Base-by-base conservation (phyloP, 495 filamentous ascomycete genomes). In the Penicillium desertorum region DNA sequence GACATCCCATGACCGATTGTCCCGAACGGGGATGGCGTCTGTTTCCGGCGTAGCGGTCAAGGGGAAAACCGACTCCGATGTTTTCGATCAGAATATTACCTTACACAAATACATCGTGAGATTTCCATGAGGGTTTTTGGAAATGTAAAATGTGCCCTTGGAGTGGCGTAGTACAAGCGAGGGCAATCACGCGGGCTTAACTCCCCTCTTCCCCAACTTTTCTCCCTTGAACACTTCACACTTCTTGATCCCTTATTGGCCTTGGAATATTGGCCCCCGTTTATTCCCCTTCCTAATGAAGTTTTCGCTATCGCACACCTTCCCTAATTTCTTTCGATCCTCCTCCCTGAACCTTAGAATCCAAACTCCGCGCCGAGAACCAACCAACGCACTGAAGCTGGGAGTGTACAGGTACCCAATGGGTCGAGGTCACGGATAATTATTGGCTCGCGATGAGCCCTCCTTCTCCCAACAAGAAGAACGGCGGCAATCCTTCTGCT, bases 391-490 rank as follows among this genome's bases (percentile, higher is more conserved):
- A 34, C 51, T 23, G 9, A 47, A 45, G 19, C 19, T 42, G 23
- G 25, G 29, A 42, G 16, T 34, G 36, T 57, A 37, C 52, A 57
- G 54, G 50, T 68, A 56, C 71, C 71, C 68, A 70, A 77, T 77
- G 75, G 70, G 65, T 70, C 61, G 66, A 65, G 70, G 70, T 51
- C 65, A 68, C 71, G 70, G 71, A 65, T 76, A 65, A 74, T 27
- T 44, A 54, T 56, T 50, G 67, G 76, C 76, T 79, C 73, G 76
- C 68, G 51, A 79, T 79, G 76, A 77, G 76, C 73, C 61, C 63
- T 54, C 67, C 72, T 68, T 74, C 75, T 66, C 68, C 76, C 53
- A 71, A 71, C 66, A 73, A 72, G 69, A 79, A 77, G 55, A 66
- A 60, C 56, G 65, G 67, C 66, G 72, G 66, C 62, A 68, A 57